Conservation (phyloP, 192 early-diverging fungal species). For the Pilaira anomala region DNA sequence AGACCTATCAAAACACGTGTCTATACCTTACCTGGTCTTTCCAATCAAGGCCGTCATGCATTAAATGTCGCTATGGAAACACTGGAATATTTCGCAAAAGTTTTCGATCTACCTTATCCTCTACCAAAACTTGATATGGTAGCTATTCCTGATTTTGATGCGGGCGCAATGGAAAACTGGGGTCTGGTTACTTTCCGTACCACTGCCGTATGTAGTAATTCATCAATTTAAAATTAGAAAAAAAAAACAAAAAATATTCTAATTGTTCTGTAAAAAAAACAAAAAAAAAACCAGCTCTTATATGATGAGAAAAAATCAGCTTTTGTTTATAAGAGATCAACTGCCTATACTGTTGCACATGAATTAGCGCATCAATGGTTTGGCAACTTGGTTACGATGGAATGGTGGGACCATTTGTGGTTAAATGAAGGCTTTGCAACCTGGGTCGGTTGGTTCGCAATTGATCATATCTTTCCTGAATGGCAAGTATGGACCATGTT, state of each 20-base stretch:
- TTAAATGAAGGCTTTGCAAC: slow-evolving; percentile 98
- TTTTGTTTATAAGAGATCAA: slow-evolving; percentile 67
- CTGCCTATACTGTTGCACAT: slow-evolving; percentile 87
- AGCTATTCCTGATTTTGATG: slow-evolving; percentile 87
- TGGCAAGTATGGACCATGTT: slow-evolving; percentile 92
- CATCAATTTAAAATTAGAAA: not conserved
- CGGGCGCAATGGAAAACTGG: slow-evolving; percentile 97
- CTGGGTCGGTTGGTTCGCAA: slow-evolving; percentile 86
- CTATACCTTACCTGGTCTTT: slow-evolving; percentile 78
- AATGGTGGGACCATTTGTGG: slow-evolving; percentile 34
- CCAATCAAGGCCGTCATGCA: slow-evolving; percentile 76
- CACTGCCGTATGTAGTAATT: slow-evolving; percentile 19
- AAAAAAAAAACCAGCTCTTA: slow-evolving; percentile 55
- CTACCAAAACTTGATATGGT: slow-evolving; percentile 86
- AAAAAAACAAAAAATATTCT: too few species aligned
- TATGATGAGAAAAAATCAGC: slow-evolving; percentile 74
- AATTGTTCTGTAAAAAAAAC: too few species aligned
- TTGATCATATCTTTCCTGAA: slow-evolving; percentile 87
- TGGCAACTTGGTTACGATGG: slow-evolving; percentile 73
- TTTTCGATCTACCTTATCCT: slow-evolving; percentile 85
- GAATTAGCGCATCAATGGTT: slow-evolving; percentile 88
- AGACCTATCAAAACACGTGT: slow-evolving; percentile 76
- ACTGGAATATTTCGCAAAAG: slow-evolving; percentile 82
- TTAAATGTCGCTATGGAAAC: slow-evolving; percentile 71
- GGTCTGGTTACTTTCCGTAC: slow-evolving; percentile 91